Percentiles rank a stretch among this genome's conserved stretches.
Evolutionary conservation across 2,329 filamentous ascomycete species (phyloP).

Genomic region (Pseudogymnoascus sp.): DNA sequence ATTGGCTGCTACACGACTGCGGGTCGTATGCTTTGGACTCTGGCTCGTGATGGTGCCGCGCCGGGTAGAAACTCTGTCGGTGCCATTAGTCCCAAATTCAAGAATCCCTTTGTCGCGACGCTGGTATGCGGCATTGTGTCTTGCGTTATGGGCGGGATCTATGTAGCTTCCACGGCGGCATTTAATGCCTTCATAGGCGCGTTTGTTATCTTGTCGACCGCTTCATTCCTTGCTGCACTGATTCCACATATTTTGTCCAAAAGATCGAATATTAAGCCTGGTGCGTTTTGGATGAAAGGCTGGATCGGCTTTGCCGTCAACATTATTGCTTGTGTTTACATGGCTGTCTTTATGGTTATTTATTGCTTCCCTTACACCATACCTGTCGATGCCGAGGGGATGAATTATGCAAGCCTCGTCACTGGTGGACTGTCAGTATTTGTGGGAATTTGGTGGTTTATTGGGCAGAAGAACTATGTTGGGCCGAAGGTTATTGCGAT

Average conservation of each 20-base stretch:
- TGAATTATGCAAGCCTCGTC: conserved; percentile 45
- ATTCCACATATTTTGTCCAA: conserved; percentile 44
- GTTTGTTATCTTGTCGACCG: conserved; percentile 44
- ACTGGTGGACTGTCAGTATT: conserved; percentile 34
- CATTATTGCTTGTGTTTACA: conserved; percentile 45
- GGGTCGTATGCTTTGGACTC: conserved; percentile 55
- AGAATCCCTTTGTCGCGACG: conserved; percentile 48
- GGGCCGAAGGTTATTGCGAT: conserved; percentile 17
- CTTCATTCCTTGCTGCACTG: conserved; percentile 56
- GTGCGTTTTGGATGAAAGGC: conserved; percentile 48
- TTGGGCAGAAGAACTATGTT: conserved; percentile 20
- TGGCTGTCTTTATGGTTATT: conserved; percentile 52
- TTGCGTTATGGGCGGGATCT: conserved; percentile 53
- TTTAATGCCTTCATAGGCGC: conserved; percentile 59
- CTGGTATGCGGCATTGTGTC: conserved; percentile 40
- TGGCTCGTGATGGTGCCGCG: conserved; percentile 48
- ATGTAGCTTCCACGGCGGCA: conserved; percentile 56
- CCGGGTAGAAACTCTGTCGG: conserved; percentile 42
- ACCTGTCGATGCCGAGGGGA: conserved; percentile 37
- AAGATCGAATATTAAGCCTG: conserved; percentile 39
- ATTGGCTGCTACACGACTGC: conserved; percentile 51
- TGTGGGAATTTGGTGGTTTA: conserved; percentile 35
- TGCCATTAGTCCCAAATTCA: conserved; percentile 35
- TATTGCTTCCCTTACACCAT: conserved; percentile 49
- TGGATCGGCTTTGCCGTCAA: conserved; percentile 42